Conservation (phyloP, 768 basidiomycete species). For the Saitozyma podzolica region DNA sequence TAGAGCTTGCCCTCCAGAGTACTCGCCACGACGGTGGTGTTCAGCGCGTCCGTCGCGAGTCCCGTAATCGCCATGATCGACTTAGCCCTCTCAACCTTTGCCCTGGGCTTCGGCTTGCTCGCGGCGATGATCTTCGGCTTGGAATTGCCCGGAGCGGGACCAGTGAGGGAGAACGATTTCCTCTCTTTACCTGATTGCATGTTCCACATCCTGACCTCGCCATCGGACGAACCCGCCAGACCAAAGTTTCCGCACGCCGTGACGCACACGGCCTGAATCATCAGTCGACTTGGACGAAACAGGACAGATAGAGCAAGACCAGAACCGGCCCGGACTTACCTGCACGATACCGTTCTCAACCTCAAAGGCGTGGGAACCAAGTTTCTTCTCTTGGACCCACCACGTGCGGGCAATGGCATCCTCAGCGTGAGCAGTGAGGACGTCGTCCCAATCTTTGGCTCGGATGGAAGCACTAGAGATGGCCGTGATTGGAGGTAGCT, state of each 20-base stretch:
- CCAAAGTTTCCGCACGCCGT: constrained; percentile 96
- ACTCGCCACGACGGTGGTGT: constrained; percentile 73
- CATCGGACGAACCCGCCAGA: constrained; percentile 74
- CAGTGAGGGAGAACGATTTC: constrained; percentile 66
- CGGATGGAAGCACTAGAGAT: constrained; percentile 76
- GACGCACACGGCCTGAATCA: constrained; percentile 67
- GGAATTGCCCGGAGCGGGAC: constrained; percentile 34
- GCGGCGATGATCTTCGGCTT: constrained; percentile 37
- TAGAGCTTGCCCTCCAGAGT: constrained; percentile 87
- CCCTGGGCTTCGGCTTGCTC: constrained; percentile 26
- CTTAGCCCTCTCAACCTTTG: constrained; percentile 50
- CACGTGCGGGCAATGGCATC: constrained; percentile 82
- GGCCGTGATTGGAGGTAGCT: constrained; percentile 75
- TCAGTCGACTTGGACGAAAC: neutral
- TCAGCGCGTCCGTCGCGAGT: constrained; percentile 79
- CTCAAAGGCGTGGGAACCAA: constrained; percentile 73
- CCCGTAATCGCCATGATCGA: constrained; percentile 70
- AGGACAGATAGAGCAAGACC: neutral
- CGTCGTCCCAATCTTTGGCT: constrained; percentile 96
- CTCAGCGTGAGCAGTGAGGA: constrained; percentile 83
- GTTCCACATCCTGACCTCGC: constrained; percentile 83
- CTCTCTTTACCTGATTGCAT: constrained; percentile 90
- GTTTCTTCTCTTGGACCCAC: constrained; percentile 76
- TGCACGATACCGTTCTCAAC: constrained; percentile 69
- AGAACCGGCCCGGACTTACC: constrained; percentile 54